Evolutionary conservation across 2,329 filamentous ascomycete genomes (phyloP).

Genomic region (Aureobasidium sp.): DNA sequence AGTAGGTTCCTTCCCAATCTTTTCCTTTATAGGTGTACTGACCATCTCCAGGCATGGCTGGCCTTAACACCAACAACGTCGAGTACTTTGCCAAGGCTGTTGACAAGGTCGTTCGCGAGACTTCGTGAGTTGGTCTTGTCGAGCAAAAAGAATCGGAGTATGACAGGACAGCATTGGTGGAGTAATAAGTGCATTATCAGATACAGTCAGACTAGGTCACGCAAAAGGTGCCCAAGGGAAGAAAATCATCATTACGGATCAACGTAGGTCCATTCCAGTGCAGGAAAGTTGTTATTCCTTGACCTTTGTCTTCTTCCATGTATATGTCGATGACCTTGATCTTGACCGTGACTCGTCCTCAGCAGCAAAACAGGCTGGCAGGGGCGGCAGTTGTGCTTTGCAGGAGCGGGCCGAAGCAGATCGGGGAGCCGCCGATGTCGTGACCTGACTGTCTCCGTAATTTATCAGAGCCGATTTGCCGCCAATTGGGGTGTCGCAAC

Average conservation of each 20-base stretch:
- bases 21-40: neutral
- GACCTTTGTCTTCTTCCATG: too few species aligned
- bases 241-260: neutral
- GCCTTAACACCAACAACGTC: constrained; percentile 85
- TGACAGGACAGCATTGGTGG: constrained; percentile 8
- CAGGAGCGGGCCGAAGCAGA: constrained; percentile 6
- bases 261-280: neutral
- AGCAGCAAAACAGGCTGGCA: neutral
- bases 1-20: constrained; percentile 37
- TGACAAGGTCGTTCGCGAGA: constrained; percentile 68
- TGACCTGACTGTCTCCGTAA: neutral
- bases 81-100: constrained; percentile 90
- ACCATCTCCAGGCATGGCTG: constrained; percentile 59
- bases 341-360: too few species aligned
- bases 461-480: neutral
- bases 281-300: neutral
- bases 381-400: neutral
- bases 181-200: constrained; percentile 10
- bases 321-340: too few species aligned
- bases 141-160: neutral
- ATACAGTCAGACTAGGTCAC: neutral
- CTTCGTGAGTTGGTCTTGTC: constrained; percentile 3
- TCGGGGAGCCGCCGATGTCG: neutral
- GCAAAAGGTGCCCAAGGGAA: neutral
- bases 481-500: neutral